These are phyloP conservation scores for Cydonia oblonga DNA, from an alignment of 331 rosid genomes.

Conservation along the genomic window DNA sequence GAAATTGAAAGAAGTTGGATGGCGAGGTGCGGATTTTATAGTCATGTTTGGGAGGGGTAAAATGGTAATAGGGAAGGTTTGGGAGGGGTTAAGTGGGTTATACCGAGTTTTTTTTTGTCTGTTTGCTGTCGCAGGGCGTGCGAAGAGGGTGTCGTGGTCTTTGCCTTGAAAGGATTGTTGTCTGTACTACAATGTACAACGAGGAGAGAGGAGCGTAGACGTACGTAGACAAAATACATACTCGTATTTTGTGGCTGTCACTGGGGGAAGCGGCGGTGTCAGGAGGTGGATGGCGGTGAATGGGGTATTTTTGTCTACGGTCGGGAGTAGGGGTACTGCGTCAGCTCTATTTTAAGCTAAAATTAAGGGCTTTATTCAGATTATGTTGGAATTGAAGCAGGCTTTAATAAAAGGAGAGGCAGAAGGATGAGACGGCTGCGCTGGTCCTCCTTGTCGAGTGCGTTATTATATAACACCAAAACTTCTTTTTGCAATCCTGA, in stretches of 20 bases:
- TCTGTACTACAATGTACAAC: constrained; percentile 16
- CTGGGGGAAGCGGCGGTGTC: constrained; percentile 5
- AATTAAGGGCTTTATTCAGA: background rate
- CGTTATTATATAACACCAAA: background rate
- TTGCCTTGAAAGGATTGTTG: constrained; percentile 29
- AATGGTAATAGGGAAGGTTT: background rate
- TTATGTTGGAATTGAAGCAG: constrained; percentile 6
- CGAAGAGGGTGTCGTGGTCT: constrained; percentile 19
- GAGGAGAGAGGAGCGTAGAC: background rate
- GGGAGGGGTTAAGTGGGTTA: background rate
- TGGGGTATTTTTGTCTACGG: constrained; percentile 9
- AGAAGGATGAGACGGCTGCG: constrained; percentile 60
- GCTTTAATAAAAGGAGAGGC: constrained; percentile 15
- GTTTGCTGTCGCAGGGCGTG: constrained; percentile 61
- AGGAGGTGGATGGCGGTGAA: constrained; percentile 22
- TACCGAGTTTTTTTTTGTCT: constrained; percentile 18
- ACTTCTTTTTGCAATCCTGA: constrained; percentile 23
- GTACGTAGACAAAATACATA: constrained; percentile 2
- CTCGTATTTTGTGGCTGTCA: background rate
- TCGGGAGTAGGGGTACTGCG: background rate
- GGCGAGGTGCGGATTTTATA: background rate
- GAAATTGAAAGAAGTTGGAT: background rate
- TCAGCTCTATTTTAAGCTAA: constrained; percentile 1
- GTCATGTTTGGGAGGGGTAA: background rate
- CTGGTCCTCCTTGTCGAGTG: constrained; percentile 55